Percentiles rank a stretch among this genome's conserved stretches.
phyloP scores from a whole-genome alignment of 2,329 filamentous ascomycete genomes.

The Pestalotiopsis sp. region DNA sequence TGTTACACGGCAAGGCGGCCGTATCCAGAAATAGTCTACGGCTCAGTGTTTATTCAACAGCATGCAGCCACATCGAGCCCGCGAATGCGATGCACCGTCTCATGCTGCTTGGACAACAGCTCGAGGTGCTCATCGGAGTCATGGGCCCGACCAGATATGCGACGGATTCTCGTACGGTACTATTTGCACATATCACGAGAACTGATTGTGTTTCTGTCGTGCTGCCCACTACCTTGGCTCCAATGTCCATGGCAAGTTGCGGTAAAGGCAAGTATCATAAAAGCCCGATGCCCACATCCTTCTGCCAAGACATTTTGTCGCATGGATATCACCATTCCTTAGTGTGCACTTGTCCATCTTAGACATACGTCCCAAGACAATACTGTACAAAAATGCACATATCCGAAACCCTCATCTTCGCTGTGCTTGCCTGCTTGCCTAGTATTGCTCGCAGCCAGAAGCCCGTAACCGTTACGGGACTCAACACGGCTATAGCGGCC shows the following conservation, averaged over 20 bases:
- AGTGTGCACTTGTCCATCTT: neutral
- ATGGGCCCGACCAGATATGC: no score
- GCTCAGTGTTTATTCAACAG: neutral
- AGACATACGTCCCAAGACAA: neutral
- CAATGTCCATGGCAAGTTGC: no score
- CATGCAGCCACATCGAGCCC: neutral
- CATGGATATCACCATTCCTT: neutral
- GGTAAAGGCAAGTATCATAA: neutral
- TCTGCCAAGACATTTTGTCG: neutral
- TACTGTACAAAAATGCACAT: neutral
- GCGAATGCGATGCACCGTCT: no score
- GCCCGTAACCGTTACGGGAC: constrained; percentile 25
- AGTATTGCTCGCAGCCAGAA: constrained; percentile 11
- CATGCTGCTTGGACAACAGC: no score
- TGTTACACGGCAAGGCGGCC: neutral
- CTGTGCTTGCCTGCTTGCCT: constrained; percentile 12
- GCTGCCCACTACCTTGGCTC: no score
- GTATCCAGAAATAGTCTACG: neutral
- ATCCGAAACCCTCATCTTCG: constrained; percentile 7
- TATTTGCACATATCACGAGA: no score
- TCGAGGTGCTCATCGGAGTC: no score
- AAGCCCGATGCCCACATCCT: neutral
- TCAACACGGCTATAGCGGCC: constrained; percentile 27
- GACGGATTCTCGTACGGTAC: no score
- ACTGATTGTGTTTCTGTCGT: no score